Evolutionary conservation across 2,329 filamentous ascomycete species (phyloP).

Genomic region (Cordyceps cateniannulata): DNA sequence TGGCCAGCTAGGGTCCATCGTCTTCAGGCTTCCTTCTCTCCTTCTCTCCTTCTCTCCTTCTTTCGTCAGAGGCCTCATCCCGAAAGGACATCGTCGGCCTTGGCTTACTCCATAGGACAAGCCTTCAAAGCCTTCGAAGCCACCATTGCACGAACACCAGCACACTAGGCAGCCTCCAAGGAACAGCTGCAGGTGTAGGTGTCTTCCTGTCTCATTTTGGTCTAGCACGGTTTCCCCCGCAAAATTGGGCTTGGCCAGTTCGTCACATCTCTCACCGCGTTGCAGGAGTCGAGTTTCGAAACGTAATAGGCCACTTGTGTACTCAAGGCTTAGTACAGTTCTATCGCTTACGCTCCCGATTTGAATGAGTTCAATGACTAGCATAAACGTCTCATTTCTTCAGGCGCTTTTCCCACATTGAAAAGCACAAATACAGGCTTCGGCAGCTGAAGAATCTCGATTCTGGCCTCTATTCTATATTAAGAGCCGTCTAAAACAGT

Average conservation of each 20-base stretch:
- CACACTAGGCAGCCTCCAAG: not conserved
- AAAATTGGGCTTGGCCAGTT: slow-evolving; percentile 3
- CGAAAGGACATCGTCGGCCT: not conserved
- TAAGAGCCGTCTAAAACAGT: not conserved
- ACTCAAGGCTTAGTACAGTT: not conserved
- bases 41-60: not conserved
- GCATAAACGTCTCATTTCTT: not conserved
- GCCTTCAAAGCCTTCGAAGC: not conserved
- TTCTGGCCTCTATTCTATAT: not conserved
- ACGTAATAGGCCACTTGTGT: slow-evolving; percentile 1
- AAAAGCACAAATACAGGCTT: not conserved
- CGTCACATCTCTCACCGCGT: slow-evolving; percentile 7
- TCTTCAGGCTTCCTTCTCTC: not conserved
- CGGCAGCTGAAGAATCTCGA: not conserved
- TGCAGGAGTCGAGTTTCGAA: not conserved
- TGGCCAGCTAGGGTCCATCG: not conserved
- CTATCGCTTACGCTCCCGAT: not conserved
- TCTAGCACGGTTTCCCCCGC: slow-evolving; percentile 8
- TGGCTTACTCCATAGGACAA: not conserved
- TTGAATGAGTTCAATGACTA: not conserved
- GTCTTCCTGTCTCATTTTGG: not conserved
- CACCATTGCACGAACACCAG: not conserved
- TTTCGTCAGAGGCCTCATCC: not conserved
- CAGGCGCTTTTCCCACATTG: not conserved
- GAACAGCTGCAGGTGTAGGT: not conserved